phyloP scores from a whole-genome alignment of 2,329 filamentous ascomycete genomes.

The Hypocrella siamensis region DNA sequence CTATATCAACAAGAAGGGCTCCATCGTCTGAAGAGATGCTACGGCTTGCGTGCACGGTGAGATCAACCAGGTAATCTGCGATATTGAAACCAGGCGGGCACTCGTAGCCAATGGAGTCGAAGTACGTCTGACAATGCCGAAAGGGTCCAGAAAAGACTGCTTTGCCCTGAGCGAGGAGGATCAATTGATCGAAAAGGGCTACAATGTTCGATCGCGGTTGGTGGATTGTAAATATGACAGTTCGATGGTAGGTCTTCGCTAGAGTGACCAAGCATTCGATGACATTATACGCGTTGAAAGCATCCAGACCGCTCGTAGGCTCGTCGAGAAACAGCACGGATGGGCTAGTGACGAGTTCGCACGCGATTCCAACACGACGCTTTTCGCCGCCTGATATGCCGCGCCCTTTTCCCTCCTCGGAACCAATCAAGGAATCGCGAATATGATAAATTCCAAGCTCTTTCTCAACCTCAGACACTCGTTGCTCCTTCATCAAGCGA shows the following conservation, averaged over 20 bases:
- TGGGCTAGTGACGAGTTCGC: conserved; percentile 91
- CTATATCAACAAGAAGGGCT: conserved; percentile 33
- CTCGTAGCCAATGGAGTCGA: conserved; percentile 78
- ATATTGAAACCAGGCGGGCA: conserved; percentile 98
- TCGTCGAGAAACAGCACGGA: conserved; percentile 96
- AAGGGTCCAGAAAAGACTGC: conserved; percentile 92
- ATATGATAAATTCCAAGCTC: conserved; percentile 93
- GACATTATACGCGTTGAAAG: conserved; percentile 96
- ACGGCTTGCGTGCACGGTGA: conserved; percentile 85
- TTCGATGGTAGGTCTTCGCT: conserved; percentile 92
- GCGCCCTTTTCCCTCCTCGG: conserved; percentile 83
- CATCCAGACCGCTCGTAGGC: conserved; percentile 88
- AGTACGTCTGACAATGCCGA: conserved; percentile 75
- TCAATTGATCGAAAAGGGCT: conserved; percentile 85
- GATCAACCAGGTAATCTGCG: conserved; percentile 89
- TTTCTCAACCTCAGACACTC: conserved; percentile 83
- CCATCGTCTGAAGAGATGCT: conserved; percentile 41
- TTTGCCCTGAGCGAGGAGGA: conserved; percentile 76
- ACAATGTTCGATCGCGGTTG: conserved; percentile 97
- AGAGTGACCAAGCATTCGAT: conserved; percentile 89
- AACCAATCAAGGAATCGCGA: conserved; percentile 87
- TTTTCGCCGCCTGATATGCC: conserved; percentile 97
- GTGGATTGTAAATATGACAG: conserved; percentile 96
- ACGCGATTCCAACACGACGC: conserved; percentile 88
- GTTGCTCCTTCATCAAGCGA: conserved; percentile 71